Conservation (phyloP, 371 early-diverging fungal species). For the Rhizomucor miehei region DNA sequence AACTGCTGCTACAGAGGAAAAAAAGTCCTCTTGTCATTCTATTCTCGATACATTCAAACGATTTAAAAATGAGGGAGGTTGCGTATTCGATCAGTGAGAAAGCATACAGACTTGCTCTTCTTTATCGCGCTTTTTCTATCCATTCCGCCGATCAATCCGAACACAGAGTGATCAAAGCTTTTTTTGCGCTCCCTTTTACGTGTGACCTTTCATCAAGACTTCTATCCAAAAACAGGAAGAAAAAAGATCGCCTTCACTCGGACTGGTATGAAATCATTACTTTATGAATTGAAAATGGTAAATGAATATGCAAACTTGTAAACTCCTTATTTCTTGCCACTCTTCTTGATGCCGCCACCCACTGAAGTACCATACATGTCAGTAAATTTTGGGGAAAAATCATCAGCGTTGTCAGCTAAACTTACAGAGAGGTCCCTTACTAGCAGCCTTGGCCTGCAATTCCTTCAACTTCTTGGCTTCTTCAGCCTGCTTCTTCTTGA, state of each 20-base stretch:
- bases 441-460: constrained; percentile 72
- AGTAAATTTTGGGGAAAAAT: constrained; percentile 5
- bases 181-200: too few species aligned
- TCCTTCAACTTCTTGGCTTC: constrained; percentile 82
- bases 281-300: neutral
- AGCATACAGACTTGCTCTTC: too few species aligned
- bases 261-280: neutral
- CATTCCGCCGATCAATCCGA: too few species aligned
- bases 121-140: too few species aligned
- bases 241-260: neutral
- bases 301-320: neutral
- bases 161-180: too few species aligned
- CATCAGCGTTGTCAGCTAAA: constrained; percentile 6
- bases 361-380: constrained; percentile 21
- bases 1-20: too few species aligned
- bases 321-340: constrained; percentile 65
- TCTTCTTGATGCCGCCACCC: constrained; percentile 77
- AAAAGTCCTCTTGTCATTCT: too few species aligned
- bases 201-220: too few species aligned
- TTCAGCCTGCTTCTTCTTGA: constrained; percentile 78
- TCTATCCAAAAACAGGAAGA: too few species aligned
- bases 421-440: constrained; percentile 77
- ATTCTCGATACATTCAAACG: too few species aligned
- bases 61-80: too few species aligned
- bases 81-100: too few species aligned